Conservation (phyloP, 208 protist genomes). For the Leishmania major region DNA sequence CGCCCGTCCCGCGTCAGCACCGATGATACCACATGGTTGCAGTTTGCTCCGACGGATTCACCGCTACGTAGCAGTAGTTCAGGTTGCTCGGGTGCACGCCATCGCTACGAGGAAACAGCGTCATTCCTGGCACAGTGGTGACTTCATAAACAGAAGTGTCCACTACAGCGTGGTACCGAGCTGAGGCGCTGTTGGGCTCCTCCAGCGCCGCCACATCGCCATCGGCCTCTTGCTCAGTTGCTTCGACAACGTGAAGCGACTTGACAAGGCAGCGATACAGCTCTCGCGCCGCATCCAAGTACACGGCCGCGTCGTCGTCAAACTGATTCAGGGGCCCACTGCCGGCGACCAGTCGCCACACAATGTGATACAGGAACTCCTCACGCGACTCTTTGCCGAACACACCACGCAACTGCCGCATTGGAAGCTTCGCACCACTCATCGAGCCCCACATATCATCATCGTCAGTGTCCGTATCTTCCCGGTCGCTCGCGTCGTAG, state of each 20-base stretch:
- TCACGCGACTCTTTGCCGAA: conserved; percentile 34
- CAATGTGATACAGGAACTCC: conserved; percentile 78
- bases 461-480: conserved; percentile 36
- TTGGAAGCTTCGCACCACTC: conserved; percentile 26
- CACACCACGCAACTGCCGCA: conserved; percentile 25
- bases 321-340: conserved; percentile 80
- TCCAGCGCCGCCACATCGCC: conserved; percentile 18
- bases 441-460: conserved; percentile 30
- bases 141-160: conserved; percentile 40
- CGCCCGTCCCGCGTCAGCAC: conserved; percentile 9
- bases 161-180: conserved; percentile 26
- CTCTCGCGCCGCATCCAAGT: conserved; percentile 41
- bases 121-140: conserved; percentile 14
- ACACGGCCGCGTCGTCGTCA: conserved; percentile 71
- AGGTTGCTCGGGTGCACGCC: conserved; percentile 48
- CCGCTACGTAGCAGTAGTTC: conserved; percentile 72
- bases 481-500: background rate
- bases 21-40: conserved; percentile 44
- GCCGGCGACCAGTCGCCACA: conserved; percentile 73
- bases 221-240: background rate
- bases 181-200: background rate
- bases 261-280: conserved; percentile 54
- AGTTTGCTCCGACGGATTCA: conserved; percentile 43
- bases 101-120: conserved; percentile 40
- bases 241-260: conserved; percentile 31